Evolutionary conservation across 176 grass and related monocot species (phyloP), one percentile per base, ranked within the genome.

Genomic region (Triticum monococcum): DNA sequence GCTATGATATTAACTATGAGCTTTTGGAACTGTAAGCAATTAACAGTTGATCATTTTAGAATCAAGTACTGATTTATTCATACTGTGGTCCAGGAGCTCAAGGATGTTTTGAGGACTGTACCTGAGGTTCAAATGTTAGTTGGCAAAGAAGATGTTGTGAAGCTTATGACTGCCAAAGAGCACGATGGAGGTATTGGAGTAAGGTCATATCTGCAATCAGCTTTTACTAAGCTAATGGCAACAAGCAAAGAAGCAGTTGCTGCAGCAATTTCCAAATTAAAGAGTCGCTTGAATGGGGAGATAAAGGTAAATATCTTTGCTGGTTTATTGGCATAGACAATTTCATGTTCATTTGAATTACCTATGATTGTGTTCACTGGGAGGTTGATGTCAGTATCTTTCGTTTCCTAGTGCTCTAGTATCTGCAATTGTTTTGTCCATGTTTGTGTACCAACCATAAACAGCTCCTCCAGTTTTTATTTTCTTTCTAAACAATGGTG

Each of bases 181-280:
- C 85, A 88, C 33, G 88, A 88, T 83, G 89, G 75, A 63, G 61
- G 85, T 14, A 81, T 80, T 9, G 87, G 84, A n/a, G 72, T 89
- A 54, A 95, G 89, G 80, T 36, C 68, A 2, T 85, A 88, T 85
- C 85, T 98, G 12, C 87, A 90, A 78, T 95, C 91, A 69, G 90
- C 94, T 66, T 98, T 98, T 79, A 93, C 89, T 50, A 95, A 87
- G 52, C 69, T 98, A 52, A 95, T 95, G 93, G 65, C 80, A 82
- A 87, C 92, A 24, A 93, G 83, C 88, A 78, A 95, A 59, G 87
- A 89, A 75, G 72, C 72, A 63, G 85, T 98, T 78, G 88, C 89
- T 74, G 37, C 87, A 88, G 74, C 89, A 68, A 82, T 98, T 48
- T 68, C 79, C 71, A 87, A 93, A 50, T 80, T 98, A 18, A 98